Evolutionary conservation across 2,329 filamentous ascomycete species (phyloP).

Genomic region (Stromatinia cepivora): DNA sequence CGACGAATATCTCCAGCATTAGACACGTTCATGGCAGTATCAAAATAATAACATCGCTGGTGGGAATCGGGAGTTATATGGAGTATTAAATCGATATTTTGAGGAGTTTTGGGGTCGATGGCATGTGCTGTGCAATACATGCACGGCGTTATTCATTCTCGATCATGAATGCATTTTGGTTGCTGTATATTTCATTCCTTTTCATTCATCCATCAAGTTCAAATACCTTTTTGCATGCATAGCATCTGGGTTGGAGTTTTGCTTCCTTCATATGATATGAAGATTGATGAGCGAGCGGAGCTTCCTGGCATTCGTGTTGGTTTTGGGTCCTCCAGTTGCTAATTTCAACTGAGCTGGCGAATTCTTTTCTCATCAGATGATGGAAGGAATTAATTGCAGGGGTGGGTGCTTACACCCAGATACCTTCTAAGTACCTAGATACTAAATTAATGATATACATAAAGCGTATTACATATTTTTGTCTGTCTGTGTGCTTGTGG

Average conservation of each 20-base stretch:
- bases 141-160: slow-evolving; percentile 5
- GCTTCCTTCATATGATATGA: not conserved
- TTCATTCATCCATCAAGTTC: slow-evolving; percentile 7
- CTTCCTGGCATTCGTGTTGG: not conserved
- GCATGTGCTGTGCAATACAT: slow-evolving; percentile 1
- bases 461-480: not conserved
- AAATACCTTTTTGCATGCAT: slow-evolving; percentile 22
- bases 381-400: not conserved
- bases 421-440: not conserved
- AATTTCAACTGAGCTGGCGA: not conserved
- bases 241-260: slow-evolving; percentile 18
- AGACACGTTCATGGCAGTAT: not conserved
- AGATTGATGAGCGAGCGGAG: slow-evolving; percentile 8
- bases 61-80: slow-evolving; percentile 6
- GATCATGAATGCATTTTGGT: slow-evolving; percentile 9
- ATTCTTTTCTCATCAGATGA: not conserved
- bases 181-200: slow-evolving; percentile 5
- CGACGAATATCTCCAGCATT: not conserved
- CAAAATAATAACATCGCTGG: slow-evolving; percentile 4
- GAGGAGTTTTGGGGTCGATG: slow-evolving; percentile 8
- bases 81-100: not conserved
- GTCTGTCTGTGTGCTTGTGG: not conserved
- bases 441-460: slow-evolving; percentile 1
- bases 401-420: not conserved
- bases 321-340: not conserved